Percentiles rank a stretch among this genome's conserved stretches.
Evolutionary conservation across 2,329 filamentous ascomycete genomes (phyloP).

Genomic region (Alternaria sp.): DNA sequence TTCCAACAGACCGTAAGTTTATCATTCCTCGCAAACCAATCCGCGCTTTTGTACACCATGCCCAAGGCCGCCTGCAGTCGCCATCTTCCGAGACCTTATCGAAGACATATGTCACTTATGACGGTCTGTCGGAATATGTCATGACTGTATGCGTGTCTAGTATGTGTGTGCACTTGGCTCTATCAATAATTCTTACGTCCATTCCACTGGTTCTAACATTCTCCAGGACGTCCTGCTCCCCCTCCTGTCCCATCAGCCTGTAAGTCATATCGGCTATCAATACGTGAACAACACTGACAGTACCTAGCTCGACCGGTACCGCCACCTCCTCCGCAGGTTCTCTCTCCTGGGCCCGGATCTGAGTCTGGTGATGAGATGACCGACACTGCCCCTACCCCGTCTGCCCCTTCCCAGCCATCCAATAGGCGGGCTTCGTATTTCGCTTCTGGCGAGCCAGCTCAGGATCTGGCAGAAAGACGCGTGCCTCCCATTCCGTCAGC

Average conservation of each 20-base stretch:
- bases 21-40: slow-evolving; percentile 47
- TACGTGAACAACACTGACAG: not conserved
- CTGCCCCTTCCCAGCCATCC: slow-evolving; percentile 34
- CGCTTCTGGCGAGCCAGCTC: slow-evolving; percentile 43
- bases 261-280: slow-evolving; percentile 21
- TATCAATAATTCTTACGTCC: not conserved
- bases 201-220: slow-evolving; percentile 19
- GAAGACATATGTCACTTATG: slow-evolving; percentile 42
- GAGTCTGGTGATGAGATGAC: slow-evolving; percentile 85
- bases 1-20: slow-evolving; percentile 60
- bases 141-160: slow-evolving; percentile 49
- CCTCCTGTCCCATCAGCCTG: slow-evolving; percentile 46
- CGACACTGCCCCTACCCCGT: slow-evolving; percentile 39
- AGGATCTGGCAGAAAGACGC: slow-evolving; percentile 41
- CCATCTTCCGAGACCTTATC: slow-evolving; percentile 37
- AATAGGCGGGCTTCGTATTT: slow-evolving; percentile 52
- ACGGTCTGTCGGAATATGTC: slow-evolving; percentile 44
- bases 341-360: slow-evolving; percentile 77
- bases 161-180: slow-evolving; percentile 34
- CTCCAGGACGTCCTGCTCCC: slow-evolving; percentile 50
- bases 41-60: slow-evolving; percentile 20
- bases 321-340: slow-evolving; percentile 59
- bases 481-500: slow-evolving; percentile 61
- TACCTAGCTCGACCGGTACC: slow-evolving; percentile 67
- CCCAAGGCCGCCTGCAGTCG: slow-evolving; percentile 31